These are phyloP conservation scores for Metarhizium guizhouense DNA, from an alignment of 2,329 filamentous ascomycete genomes.

Conservation along the genomic window DNA sequence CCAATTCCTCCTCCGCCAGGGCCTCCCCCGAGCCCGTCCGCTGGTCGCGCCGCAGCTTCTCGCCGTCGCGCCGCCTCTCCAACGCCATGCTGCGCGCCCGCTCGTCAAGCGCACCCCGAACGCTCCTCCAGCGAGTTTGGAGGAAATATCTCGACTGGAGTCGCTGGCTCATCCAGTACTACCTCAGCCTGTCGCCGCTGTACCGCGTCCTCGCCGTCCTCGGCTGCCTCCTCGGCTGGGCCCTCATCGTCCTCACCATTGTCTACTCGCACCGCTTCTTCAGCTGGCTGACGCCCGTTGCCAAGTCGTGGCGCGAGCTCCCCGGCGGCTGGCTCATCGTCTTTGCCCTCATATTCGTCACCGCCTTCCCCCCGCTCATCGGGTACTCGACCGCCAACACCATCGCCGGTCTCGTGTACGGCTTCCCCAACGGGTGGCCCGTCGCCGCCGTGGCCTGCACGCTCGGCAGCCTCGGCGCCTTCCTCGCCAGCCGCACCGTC, in stretches of 20 bases:
- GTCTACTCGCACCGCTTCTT: constrained; percentile 77
- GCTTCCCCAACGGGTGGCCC: constrained; percentile 62
- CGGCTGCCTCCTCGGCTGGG: constrained; percentile 39
- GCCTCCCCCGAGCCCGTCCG: constrained; percentile 1
- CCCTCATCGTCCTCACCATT: constrained; percentile 58
- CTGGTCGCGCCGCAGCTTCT: constrained; percentile 5
- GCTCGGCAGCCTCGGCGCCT: constrained; percentile 67
- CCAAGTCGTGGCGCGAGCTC: constrained; percentile 67
- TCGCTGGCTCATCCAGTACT: constrained; percentile 37
- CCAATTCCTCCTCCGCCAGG: background rate
- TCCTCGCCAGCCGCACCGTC: constrained; percentile 71
- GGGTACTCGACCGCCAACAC: constrained; percentile 70
- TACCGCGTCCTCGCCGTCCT: constrained; percentile 53
- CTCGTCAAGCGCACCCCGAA: constrained; percentile 12
- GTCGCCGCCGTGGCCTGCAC: constrained; percentile 74
- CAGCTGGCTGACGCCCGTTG: constrained; percentile 60
- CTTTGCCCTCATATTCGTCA: constrained; percentile 64
- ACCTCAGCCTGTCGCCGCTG: constrained; percentile 45
- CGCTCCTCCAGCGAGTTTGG: constrained; percentile 30
- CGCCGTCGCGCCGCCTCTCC: constrained; percentile 28
- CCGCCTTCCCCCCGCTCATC: constrained; percentile 79
- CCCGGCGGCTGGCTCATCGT: constrained; percentile 66
- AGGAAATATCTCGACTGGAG: constrained; percentile 27
- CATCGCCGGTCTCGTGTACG: constrained; percentile 46
- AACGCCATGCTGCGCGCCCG: constrained; percentile 11